These are phyloP conservation scores for Citrus medica DNA, from an alignment of 345 rosid genomes.

Conservation along the genomic window DNA sequence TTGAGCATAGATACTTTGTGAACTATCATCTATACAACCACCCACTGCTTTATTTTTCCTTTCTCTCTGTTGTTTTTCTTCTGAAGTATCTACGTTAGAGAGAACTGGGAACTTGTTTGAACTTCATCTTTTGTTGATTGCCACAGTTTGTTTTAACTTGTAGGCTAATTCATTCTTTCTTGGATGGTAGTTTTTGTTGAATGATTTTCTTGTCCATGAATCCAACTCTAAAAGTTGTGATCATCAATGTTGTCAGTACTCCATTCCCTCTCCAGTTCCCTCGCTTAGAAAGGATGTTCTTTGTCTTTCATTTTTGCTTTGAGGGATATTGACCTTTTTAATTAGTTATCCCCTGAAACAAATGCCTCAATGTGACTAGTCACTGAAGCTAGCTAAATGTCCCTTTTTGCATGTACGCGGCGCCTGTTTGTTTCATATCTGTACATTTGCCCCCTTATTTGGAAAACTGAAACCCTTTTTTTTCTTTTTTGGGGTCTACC, in stretches of 20 bases:
- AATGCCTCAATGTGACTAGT: background rate
- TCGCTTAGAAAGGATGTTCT: background rate
- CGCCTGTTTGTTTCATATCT: background rate
- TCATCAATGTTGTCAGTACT: background rate
- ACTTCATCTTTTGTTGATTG: background rate
- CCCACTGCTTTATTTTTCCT: background rate
- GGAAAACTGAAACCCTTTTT: background rate
- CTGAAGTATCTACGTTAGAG: background rate
- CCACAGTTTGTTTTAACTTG: background rate
- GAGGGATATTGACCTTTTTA: background rate
- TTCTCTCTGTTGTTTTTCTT: background rate
- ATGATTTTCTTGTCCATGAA: background rate
- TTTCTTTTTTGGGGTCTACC: conserved; percentile 12
- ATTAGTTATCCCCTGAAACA: background rate
- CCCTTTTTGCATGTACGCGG: background rate
- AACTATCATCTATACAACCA: background rate
- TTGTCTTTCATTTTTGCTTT: background rate
- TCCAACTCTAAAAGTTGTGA: background rate
- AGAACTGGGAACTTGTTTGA: conserved; percentile 1
- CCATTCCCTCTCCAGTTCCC: background rate
- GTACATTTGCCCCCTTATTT: background rate
- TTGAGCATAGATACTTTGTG: background rate
- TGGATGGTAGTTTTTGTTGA: background rate
- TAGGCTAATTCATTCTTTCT: background rate
- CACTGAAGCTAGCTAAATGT: background rate